A percentile compares a stretch with the other conserved stretches of the same genome.
Evolutionary conservation across 768 basidiomycete species (phyloP).

Genomic region (Leccinum subgranulosum): DNA sequence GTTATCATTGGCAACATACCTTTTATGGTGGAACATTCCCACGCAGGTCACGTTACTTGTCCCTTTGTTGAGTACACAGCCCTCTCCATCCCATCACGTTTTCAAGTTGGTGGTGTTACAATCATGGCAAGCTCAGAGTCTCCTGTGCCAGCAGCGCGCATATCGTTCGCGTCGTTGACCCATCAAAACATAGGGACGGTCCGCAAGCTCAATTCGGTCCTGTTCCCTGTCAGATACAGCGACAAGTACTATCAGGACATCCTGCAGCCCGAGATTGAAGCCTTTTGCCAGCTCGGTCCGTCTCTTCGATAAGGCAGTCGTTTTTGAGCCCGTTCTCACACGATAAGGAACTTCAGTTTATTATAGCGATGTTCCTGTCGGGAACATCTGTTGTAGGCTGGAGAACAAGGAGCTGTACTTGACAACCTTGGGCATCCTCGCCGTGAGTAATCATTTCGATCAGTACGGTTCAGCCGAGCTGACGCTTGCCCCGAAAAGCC

Average conservation of each 20-base stretch:
- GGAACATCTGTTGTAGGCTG: slow-evolving; percentile 81
- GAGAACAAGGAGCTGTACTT: slow-evolving; percentile 69
- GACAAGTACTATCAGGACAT: slow-evolving; percentile 86
- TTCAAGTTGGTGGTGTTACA: neutral
- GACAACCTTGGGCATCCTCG: slow-evolving; percentile 91
- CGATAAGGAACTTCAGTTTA: slow-evolving; percentile 55
- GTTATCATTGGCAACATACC: neutral
- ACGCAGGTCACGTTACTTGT: slow-evolving; percentile 17
- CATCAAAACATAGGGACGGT: slow-evolving; percentile 80
- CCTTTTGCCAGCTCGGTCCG: slow-evolving; percentile 86
- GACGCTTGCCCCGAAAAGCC: slow-evolving; percentile 48
- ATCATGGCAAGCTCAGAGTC: slow-evolving; percentile 25
- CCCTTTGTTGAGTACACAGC: slow-evolving; percentile 16
- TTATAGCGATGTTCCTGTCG: slow-evolving; percentile 90
- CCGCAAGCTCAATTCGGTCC: slow-evolving; percentile 61
- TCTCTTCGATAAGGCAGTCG: slow-evolving; percentile 18
- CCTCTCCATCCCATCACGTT: neutral
- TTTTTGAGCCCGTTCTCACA: slow-evolving; percentile 21
- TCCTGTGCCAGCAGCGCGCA: slow-evolving; percentile 33
- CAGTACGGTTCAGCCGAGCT: slow-evolving; percentile 10
- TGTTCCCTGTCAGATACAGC: slow-evolving; percentile 88
- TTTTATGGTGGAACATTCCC: slow-evolving; percentile 20
- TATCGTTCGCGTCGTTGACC: slow-evolving; percentile 72
- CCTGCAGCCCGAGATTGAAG: slow-evolving; percentile 70
- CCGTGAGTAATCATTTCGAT: slow-evolving; percentile 47